Base-by-base conservation (phyloP, 148 eudicot species). In the Simmondsia chinensis region DNA sequence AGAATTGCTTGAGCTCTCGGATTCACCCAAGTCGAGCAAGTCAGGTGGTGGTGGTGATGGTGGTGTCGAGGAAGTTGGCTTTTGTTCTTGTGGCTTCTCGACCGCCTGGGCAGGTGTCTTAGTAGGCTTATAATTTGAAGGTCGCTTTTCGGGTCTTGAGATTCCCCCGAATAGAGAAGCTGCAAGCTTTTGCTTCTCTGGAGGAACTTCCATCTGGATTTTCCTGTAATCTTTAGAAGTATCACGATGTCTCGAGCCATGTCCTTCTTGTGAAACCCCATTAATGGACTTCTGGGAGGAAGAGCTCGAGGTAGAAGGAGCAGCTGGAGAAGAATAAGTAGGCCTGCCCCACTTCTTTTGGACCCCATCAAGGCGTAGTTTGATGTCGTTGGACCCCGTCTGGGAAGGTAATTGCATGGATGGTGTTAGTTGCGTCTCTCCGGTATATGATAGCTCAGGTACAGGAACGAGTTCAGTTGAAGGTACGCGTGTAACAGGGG, bases 341-440 rank as follows among this genome's bases (percentile, higher is more conserved):
- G 79, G 94, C 44, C 40, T 74, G 26, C 99, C 99, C 99, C 99
- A 91, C 72, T 86, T 91, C 63, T 64, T 91, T 37, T 91, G 95
- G 46, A 91, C 94, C 40, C 99, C 95, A 52, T 91, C 95, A 10
- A 91, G 89, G 39, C 84, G 75, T 46, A 91, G 71, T 60, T 63
- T 85, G 55, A 85, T 69, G n/a, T 70, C 83, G 43, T 71, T 61
- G 17, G 85, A 65, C 41, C 79, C 76, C 26, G 63, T 9, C 64
- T 77, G 72, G 26, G 83, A 52, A 8, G 24, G 59, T 46, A 71
- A 45, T 29, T 64, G 60, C 40, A 51, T 41, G 14, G 68, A 31
- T 20, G 63, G 25, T 9, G 69, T 20, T 33, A 67, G 80, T 14
- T 61, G 77, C 25, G 46, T 33, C 50, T 77, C 83, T 32, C 57